phyloP scores from a whole-genome alignment of 225 moss, liverwort and hornwort species.

The Straminergon stramineum region DNA sequence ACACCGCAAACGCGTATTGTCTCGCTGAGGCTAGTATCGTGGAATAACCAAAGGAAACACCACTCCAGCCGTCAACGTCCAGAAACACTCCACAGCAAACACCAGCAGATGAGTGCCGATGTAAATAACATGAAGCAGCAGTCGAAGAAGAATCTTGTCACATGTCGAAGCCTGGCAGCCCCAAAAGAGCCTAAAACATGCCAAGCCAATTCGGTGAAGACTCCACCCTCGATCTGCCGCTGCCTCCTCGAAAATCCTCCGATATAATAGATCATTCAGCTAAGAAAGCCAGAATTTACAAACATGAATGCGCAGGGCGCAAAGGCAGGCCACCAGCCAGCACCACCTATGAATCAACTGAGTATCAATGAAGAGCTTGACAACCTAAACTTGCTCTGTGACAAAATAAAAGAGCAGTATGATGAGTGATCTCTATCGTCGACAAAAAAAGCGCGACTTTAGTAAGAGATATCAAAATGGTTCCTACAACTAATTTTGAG shows the following conservation, averaged over 20 bases:
- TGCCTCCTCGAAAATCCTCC: background rate
- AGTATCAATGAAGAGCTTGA: constrained; percentile 10
- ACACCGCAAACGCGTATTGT: constrained; percentile 4
- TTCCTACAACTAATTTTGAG: background rate
- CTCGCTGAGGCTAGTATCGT: constrained; percentile 23
- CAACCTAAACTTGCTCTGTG: background rate
- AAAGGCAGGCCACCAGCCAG: constrained; percentile 6
- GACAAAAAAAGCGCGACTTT: constrained; percentile 29
- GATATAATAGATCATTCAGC: background rate
- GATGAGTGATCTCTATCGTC: constrained; percentile 14
- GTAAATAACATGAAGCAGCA: background rate
- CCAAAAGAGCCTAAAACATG: constrained; percentile 34
- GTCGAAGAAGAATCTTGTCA: background rate
- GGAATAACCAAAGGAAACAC: background rate
- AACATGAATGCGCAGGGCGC: constrained; percentile 6
- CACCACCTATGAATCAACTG: constrained; percentile 18
- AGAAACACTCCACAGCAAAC: background rate
- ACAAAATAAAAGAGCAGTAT: background rate
- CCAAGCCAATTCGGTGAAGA: background rate
- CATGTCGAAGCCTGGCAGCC: constrained; percentile 11
- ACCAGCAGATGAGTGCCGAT: background rate
- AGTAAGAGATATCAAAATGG: constrained; percentile 1
- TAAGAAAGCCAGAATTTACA: constrained; percentile 2
- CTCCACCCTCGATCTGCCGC: background rate
- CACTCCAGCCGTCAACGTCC: constrained; percentile 29